Evolutionary conservation across 1,284 basidiomycete species (phyloP).

Genomic region (Cutaneotrichosporon spelunceum): DNA sequence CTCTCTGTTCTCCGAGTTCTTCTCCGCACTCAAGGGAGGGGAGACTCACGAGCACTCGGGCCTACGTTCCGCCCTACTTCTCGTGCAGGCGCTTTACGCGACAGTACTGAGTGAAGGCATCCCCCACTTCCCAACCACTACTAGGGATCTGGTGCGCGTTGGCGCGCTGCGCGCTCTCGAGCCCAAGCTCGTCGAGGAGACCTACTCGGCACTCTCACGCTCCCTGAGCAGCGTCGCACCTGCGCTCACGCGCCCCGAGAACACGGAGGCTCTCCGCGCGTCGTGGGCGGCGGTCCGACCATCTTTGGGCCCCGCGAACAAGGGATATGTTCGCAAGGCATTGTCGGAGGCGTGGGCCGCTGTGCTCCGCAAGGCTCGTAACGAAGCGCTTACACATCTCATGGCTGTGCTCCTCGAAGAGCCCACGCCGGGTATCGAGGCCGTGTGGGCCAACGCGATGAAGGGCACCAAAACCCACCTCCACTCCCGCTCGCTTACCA

Average conservation of each 20-base stretch:
- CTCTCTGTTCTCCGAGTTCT: constrained; percentile 52
- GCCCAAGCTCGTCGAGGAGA: constrained; percentile 46
- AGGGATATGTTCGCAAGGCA: constrained; percentile 48
- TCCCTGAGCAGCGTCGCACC: constrained; percentile 43
- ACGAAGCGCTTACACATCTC: constrained; percentile 35
- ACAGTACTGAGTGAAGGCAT: constrained; percentile 52
- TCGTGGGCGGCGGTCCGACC: constrained; percentile 40
- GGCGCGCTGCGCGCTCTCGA: constrained; percentile 42
- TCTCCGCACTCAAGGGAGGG: constrained; percentile 51
- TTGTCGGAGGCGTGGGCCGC: constrained; percentile 50
- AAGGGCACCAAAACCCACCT: constrained; percentile 66
- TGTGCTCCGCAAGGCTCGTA: constrained; percentile 44
- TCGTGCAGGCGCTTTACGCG: constrained; percentile 50
- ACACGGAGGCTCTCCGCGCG: constrained; percentile 22
- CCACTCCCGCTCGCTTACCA: constrained; percentile 67
- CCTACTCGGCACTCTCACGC: constrained; percentile 49
- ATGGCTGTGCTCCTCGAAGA: constrained; percentile 37
- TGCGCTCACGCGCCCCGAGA: constrained; percentile 35
- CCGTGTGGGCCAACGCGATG: constrained; percentile 41
- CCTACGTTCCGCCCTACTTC: constrained; percentile 42
- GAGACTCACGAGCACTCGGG: constrained; percentile 42
- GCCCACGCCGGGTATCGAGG: constrained; percentile 39
- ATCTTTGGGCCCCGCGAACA: constrained; percentile 40
- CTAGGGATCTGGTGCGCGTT: constrained; percentile 35
- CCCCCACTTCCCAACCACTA: constrained; percentile 30